Conservation (phyloP, 1,284 basidiomycete genomes). For the Ustilago lituana region DNA sequence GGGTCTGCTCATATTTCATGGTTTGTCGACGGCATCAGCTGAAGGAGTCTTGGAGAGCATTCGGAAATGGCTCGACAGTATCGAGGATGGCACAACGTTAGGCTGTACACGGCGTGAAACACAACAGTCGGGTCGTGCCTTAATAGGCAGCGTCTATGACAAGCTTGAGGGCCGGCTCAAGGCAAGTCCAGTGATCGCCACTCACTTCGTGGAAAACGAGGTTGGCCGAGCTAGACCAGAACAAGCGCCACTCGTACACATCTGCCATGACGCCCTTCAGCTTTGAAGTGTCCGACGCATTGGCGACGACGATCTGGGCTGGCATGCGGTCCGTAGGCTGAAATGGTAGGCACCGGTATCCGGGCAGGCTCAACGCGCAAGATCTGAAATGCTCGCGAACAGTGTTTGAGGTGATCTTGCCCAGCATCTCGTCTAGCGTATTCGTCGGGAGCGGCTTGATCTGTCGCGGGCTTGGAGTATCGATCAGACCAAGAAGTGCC, state of each 20-base stretch:
- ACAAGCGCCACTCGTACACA: constrained; percentile 23
- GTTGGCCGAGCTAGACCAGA: constrained; percentile 15
- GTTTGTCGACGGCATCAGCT: no score
- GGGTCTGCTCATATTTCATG: neutral
- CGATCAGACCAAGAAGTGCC: constrained; percentile 30
- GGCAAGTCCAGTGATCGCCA: constrained; percentile 41
- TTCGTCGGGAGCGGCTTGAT: constrained; percentile 33
- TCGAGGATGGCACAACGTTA: neutral
- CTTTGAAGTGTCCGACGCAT: constrained; percentile 19
- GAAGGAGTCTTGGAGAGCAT: no score
- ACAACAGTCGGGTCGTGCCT: neutral
- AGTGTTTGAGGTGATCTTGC: constrained; percentile 18
- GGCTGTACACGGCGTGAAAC: neutral
- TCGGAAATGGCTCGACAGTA: no score
- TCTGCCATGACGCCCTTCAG: constrained; percentile 31
- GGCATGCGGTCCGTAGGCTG: constrained; percentile 12
- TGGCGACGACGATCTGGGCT: constrained; percentile 13
- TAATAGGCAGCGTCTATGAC: constrained; percentile 7
- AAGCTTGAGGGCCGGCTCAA: constrained; percentile 25
- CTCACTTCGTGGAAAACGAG: constrained; percentile 13
- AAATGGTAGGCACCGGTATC: constrained; percentile 24
- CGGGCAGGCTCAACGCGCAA: constrained; percentile 36
- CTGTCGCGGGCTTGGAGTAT: constrained; percentile 28
- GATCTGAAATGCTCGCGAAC: constrained; percentile 44
- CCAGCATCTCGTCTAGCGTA: constrained; percentile 38